These are phyloP conservation scores for Xylaria sp. DNA, from an alignment of 2,329 filamentous ascomycete species.

Conservation along the genomic window DNA sequence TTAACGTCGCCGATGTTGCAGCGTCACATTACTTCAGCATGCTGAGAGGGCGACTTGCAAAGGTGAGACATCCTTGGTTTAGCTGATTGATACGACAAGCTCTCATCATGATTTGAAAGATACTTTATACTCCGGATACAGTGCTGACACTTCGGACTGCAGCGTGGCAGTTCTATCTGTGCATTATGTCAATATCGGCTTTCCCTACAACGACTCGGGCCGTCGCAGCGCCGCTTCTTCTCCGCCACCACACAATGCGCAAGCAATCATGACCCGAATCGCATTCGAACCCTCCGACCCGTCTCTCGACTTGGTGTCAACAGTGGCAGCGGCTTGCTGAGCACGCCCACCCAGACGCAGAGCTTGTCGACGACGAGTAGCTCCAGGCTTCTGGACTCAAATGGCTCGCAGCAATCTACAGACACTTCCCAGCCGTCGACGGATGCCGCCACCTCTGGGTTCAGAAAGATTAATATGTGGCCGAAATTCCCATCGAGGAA, in stretches of 20 bases:
- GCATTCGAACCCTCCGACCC: not conserved
- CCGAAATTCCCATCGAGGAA: not conserved
- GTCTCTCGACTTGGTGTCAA: not conserved
- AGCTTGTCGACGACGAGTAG: slow-evolving; percentile 1
- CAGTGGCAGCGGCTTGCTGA: not conserved
- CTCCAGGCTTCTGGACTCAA: not conserved
- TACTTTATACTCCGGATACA: not conserved
- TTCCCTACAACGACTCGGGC: slow-evolving; percentile 10
- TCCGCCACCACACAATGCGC: slow-evolving; percentile 8
- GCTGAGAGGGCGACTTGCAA: slow-evolving; percentile 46
- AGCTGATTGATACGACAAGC: not conserved
- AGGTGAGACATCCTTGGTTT: slow-evolving; percentile 35
- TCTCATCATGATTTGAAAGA: not conserved
- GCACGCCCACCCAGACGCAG: not conserved
- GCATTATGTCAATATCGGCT: slow-evolving; percentile 30
- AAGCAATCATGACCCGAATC: slow-evolving; percentile 2
- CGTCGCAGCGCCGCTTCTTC: slow-evolving; percentile 4
- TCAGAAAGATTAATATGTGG: not conserved
- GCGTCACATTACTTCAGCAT: slow-evolving; percentile 41
- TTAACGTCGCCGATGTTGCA: slow-evolving; percentile 38
- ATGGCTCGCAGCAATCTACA: not conserved
- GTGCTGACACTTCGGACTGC: slow-evolving; percentile 29
- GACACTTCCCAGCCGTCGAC: not conserved
- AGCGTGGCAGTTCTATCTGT: slow-evolving; percentile 48
- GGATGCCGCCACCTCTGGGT: not conserved